Evolutionary conservation across 164 flowering plant species (phyloP).

Genomic region (Annona cherimola): DNA sequence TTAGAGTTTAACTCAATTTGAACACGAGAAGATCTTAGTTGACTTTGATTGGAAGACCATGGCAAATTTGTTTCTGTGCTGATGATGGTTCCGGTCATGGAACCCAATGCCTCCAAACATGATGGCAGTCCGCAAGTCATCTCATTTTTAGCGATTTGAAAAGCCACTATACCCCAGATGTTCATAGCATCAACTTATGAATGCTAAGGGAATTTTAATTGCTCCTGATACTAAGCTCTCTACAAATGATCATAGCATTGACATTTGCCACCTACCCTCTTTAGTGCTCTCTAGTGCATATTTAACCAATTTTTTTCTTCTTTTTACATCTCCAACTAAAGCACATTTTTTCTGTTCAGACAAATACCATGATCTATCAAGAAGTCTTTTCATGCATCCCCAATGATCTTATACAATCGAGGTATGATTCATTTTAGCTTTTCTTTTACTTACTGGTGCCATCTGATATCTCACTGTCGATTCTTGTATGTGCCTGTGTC

Average conservation of each 20-base stretch:
- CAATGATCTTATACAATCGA: conserved; percentile 78
- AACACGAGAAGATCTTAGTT: too few species aligned
- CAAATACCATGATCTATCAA: conserved; percentile 79
- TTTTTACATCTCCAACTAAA: neutral
- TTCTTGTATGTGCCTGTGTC: neutral
- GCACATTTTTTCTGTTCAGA: conserved; percentile 33
- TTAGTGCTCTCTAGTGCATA: neutral
- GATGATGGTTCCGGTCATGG: neutral
- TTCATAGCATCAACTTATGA: too few species aligned
- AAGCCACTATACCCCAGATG: neutral
- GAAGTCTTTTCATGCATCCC: conserved; percentile 93
- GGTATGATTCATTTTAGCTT: conserved; percentile 34
- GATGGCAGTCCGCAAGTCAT: neutral
- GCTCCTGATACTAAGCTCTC: too few species aligned
- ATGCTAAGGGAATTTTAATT: too few species aligned
- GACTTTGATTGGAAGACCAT: neutral
- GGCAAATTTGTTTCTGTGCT: neutral
- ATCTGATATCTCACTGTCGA: neutral
- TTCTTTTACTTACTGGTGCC: neutral
- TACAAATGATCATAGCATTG: too few species aligned
- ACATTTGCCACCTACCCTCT: neutral
- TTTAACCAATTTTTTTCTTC: neutral
- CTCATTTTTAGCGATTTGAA: neutral
- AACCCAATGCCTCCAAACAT: neutral
- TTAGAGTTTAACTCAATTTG: neutral